These are phyloP conservation scores for Vitis labrusca DNA, from an alignment of 164 flowering plant species.

Conservation along the genomic window DNA sequence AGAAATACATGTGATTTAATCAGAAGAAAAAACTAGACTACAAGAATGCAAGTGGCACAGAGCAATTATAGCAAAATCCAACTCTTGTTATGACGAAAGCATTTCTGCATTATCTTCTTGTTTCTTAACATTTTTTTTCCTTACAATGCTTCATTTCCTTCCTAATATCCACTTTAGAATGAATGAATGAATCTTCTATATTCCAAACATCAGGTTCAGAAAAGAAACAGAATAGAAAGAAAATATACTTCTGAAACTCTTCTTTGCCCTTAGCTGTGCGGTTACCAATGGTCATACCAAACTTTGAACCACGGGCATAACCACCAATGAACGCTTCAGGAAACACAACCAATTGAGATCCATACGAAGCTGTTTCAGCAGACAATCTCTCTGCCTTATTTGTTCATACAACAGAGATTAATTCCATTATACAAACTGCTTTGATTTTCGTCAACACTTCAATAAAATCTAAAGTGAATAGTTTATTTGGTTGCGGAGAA, in stretches of 20 bases:
- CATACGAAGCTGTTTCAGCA: constrained; percentile 79
- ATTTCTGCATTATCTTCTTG: too few relatives aligned
- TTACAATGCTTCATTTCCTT: too few relatives aligned
- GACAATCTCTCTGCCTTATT: constrained; percentile 90
- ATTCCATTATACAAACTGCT: background rate
- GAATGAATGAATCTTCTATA: too few relatives aligned
- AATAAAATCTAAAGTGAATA: background rate
- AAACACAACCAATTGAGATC: constrained; percentile 86
- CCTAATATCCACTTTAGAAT: too few relatives aligned
- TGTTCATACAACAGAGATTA: constrained; percentile 17
- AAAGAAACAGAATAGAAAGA: too few relatives aligned
- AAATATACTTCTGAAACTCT: constrained; percentile 49
- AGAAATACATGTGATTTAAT: too few relatives aligned
- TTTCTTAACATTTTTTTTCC: too few relatives aligned
- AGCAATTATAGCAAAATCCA: too few relatives aligned
- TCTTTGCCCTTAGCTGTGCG: constrained; percentile 74
- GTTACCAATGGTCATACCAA: constrained; percentile 68
- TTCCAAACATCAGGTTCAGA: too few relatives aligned
- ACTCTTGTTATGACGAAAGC: too few relatives aligned
- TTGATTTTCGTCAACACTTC: background rate
- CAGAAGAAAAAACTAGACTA: too few relatives aligned
- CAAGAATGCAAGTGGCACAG: too few relatives aligned
- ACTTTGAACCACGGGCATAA: constrained; percentile 82
- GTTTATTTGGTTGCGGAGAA: background rate
- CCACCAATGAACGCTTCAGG: constrained; percentile 98